These are phyloP conservation scores for Neofusicoccum umdonicola DNA, from an alignment of 2,329 filamentous ascomycete species.

Conservation along the genomic window DNA sequence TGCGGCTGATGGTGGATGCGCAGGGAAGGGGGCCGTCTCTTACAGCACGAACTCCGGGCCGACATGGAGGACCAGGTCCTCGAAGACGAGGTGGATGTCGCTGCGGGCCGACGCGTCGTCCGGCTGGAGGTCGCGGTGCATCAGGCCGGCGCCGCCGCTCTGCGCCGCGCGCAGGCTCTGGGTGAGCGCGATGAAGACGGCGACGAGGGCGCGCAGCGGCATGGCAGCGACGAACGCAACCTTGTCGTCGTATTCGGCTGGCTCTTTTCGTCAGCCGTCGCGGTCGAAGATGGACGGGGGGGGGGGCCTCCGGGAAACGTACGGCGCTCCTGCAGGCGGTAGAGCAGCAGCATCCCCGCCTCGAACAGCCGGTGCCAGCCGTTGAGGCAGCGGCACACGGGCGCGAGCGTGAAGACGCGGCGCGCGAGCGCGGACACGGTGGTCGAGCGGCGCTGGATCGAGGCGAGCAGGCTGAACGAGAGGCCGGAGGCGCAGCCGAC, in stretches of 20 bases:
- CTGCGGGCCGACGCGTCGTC: background rate
- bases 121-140: background rate
- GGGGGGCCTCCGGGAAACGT: background rate
- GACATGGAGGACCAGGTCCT: background rate
- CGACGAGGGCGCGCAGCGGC: background rate
- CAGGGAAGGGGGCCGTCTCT: background rate
- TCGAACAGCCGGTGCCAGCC: constrained; percentile 2
- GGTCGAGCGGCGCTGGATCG: background rate
- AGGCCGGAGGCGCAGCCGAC: background rate
- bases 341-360: constrained; percentile 3
- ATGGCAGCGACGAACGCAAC: background rate
- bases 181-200: background rate
- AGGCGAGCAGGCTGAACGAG: constrained; percentile 3
- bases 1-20: too few relatives aligned
- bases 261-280: background rate
- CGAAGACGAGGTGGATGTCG: constrained; percentile 15
- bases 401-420: background rate
- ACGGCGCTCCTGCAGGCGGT: background rate
- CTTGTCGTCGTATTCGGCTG: constrained; percentile 5
- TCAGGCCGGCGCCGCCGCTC: constrained; percentile 1
- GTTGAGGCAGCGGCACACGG: background rate
- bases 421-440: background rate
- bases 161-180: constrained; percentile 2
- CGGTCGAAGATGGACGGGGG: background rate
- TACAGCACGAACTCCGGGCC: constrained; percentile 12